Percentiles rank a stretch among this genome's conserved stretches.
Evolutionary conservation across 2,329 filamentous ascomycete species (phyloP).

Genomic region (Neofusicoccum kwambonambiense): DNA sequence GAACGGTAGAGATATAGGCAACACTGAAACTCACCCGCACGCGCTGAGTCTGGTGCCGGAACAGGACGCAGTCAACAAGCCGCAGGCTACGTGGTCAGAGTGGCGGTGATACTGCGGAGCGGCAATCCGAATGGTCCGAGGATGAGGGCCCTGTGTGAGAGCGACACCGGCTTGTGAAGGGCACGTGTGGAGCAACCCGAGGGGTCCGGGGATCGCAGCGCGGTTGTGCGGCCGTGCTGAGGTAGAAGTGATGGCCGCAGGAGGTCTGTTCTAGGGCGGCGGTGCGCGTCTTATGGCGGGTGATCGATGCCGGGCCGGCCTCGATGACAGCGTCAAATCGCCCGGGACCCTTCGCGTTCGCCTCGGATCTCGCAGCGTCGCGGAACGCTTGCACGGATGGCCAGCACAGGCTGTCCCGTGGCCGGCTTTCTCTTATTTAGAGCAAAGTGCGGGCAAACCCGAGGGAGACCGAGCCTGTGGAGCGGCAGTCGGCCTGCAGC

Average conservation of each 20-base stretch:
- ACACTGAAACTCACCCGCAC: slow-evolving; percentile 5
- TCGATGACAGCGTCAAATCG: not conserved
- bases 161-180: slow-evolving; percentile 15
- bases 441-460: not conserved
- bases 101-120: slow-evolving; percentile 13
- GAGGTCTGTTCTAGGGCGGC: not conserved
- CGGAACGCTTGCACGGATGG: not conserved
- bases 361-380: slow-evolving; percentile 4
- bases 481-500: not conserved
- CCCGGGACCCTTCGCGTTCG: not conserved
- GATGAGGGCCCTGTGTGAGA: not conserved
- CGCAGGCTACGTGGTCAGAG: slow-evolving; percentile 15
- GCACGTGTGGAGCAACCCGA: slow-evolving; percentile 14
- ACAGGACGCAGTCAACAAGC: not conserved
- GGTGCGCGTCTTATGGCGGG: not conserved
- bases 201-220: slow-evolving; percentile 5
- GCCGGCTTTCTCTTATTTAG: not conserved
- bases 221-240: slow-evolving; percentile 6
- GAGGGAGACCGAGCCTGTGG: not conserved
- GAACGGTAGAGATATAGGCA: slow-evolving; percentile 9
- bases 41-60: not conserved
- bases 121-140: slow-evolving; percentile 1
- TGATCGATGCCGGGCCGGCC: slow-evolving; percentile 1
- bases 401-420: not conserved
- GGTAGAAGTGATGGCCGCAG: not conserved